Percentiles rank a stretch among this genome's conserved stretches.
Conservation (phyloP, 495 filamentous ascomycete genomes). For the Hypoxylon subgilvum region DNA sequence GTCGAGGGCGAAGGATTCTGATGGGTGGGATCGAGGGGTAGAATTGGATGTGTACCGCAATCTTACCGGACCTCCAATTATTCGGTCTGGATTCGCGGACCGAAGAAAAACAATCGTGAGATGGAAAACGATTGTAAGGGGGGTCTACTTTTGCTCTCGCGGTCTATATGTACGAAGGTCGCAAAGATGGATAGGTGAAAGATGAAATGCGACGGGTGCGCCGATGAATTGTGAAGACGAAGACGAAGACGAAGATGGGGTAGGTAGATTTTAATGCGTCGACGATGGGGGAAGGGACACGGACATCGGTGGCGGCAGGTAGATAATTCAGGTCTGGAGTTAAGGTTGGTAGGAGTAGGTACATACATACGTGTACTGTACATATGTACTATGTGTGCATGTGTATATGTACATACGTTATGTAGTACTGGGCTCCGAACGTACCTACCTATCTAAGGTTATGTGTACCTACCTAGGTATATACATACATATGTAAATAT, state of each 20-base stretch:
- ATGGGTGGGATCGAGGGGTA: slow-evolving; percentile 23
- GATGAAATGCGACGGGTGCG: background rate
- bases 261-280: background rate
- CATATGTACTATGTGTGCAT: no score
- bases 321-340: background rate
- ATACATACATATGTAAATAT: background rate
- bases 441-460: no score
- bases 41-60: background rate
- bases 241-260: slow-evolving; percentile 16
- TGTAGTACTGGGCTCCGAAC: no score
- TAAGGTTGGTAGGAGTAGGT: no score
- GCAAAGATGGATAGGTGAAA: slow-evolving; percentile 6
- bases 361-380: no score
- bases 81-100: background rate
- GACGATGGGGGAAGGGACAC: background rate
- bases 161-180: background rate
- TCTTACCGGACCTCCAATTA: background rate
- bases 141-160: background rate
- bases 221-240: background rate
- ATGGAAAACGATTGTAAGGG: background rate
- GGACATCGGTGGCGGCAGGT: background rate
- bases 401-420: no score
- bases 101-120: background rate
- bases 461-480: background rate
- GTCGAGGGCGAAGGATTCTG: slow-evolving; percentile 13